Evolutionary conservation across 345 rosid genomes (phyloP), one percentile per base, ranked within the genome.

Genomic region (Conringia planisiliqua): DNA sequence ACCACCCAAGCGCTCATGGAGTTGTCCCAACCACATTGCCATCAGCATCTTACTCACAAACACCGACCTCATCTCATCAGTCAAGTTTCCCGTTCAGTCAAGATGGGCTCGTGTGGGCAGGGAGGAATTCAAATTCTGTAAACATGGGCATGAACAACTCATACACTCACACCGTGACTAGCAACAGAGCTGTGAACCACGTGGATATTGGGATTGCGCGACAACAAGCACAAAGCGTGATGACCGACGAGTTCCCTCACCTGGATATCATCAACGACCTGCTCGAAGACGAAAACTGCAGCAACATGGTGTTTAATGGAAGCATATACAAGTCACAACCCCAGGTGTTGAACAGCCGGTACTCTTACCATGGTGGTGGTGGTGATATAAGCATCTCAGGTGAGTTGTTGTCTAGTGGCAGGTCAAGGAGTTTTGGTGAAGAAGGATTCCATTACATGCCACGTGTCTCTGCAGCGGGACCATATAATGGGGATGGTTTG

Each of bases 191-290:
- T 32, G 47, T 65, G 38, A 72, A 50, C 71, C 62, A 70, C 52
- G 10, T 26, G 0, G 72, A 44, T 33, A 68, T 82, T 48, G 74
- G 87, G 59, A 86, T 84, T 4, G 84, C 93, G 35, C 85, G 82
- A 48, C 95, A 82, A n/a, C 68, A 68, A 61, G 35, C 79, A 68
- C 81, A 84, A 74, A 89, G 86, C 75, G 80, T 75, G 16, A 65
- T 80, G 17, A 85, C 82, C 1, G 97, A 95, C 62, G 99, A 95
- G 68, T 95, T 92, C 74, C 99, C 99, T 1, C 99, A 95, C 78
- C 88, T 95, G 0, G 99, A 95, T 74, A 95, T 95, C 77, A 95
- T 95, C 78, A 95, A 95, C 62, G 99, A 95, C 72, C 76, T 95
- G 81, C 97, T 95, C 17, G 96, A 95, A 68, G 99, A 95, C 40